Conservation (phyloP, 768 basidiomycete genomes). For the Amanita brunnescens region DNA sequence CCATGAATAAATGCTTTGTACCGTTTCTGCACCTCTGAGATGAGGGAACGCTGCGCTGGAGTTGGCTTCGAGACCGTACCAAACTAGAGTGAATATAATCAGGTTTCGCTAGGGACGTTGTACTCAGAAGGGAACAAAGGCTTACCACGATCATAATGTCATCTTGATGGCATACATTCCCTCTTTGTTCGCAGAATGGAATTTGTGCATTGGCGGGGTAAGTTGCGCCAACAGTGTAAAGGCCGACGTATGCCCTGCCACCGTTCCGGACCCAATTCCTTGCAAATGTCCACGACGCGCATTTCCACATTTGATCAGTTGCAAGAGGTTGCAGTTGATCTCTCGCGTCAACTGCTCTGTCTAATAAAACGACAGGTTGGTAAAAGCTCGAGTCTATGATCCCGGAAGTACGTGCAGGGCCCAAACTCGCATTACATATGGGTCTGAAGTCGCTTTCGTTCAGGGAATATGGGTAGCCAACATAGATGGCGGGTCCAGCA, state of each 20-base stretch:
- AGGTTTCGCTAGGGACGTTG: too few relatives aligned
- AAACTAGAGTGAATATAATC: slow-evolving; percentile 20
- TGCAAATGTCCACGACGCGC: slow-evolving; percentile 63
- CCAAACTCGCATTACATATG: slow-evolving; percentile 38
- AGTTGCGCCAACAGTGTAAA: slow-evolving; percentile 58
- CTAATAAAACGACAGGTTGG: slow-evolving; percentile 19
- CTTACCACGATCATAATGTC: slow-evolving; percentile 73
- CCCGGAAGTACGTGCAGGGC: slow-evolving; percentile 30
- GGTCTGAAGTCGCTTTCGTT: slow-evolving; percentile 27
- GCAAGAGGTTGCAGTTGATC: slow-evolving; percentile 48
- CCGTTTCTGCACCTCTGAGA: slow-evolving; percentile 57
- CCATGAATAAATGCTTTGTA: slow-evolving; percentile 58
- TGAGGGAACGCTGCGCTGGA: slow-evolving; percentile 47
- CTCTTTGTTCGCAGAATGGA: slow-evolving; percentile 46
- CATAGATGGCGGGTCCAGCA: slow-evolving; percentile 55
- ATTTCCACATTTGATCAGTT: slow-evolving; percentile 66
- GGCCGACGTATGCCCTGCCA: slow-evolving; percentile 58
- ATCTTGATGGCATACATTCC: slow-evolving; percentile 70
- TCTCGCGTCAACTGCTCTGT: slow-evolving; percentile 39
- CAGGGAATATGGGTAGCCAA: slow-evolving; percentile 29
- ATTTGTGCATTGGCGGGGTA: slow-evolving; percentile 57
- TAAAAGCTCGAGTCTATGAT: slow-evolving; percentile 44
- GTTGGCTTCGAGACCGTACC: slow-evolving; percentile 53
- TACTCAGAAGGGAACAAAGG: slow-evolving; percentile 10
- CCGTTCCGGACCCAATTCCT: slow-evolving; percentile 58